Evolutionary conservation across 1,139 yeast species (phyloP), one percentile per base, ranked within the genome.

Genomic region (Diutina catenulata): DNA sequence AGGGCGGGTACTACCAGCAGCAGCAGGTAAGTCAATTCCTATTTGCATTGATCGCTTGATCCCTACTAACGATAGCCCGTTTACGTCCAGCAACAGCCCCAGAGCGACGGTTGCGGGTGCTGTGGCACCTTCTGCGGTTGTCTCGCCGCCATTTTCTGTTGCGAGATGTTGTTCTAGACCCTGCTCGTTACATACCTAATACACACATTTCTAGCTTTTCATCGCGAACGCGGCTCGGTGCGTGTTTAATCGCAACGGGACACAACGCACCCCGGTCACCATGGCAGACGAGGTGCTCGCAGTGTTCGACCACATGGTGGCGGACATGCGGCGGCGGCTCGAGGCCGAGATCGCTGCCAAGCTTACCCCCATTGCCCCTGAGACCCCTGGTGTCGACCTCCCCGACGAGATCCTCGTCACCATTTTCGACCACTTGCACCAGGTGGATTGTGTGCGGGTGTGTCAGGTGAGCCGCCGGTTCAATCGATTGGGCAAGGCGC

Each of bases 121-220:
- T 31, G 35, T 11, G 35, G 35, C 8, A 31, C 35, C 26, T 31
- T 31, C 24, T 31, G 35, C 13, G 35, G 35, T 16, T 31, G 35
- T 31, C 35, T 31, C 14, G 35, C 35, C 13, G 35, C 35, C 7
- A 16, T 31, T n/a, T 26, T 31, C 13, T 31, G 35, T 14, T 31
- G 35, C 13, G 35, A 31, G 21, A 31, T 31, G 35, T 31, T 31
- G 35, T 31, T 31, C 11, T 5, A 31, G n/a, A n/a, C n/a, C n/a
- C n/a, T n/a, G n/a, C n/a, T n/a, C n/a, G n/a, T n/a, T n/a, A n/a
- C n/a, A n/a, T n/a, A n/a, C n/a, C n/a, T n/a, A n/a, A n/a, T n/a
- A n/a, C n/a, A n/a, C n/a, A n/a, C n/a, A n/a, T n/a, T n/a, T n/a
- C n/a, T n/a, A n/a, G n/a, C n/a, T n/a, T n/a, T n/a, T n/a, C n/a